Evolutionary conservation across 2,329 filamentous ascomycete species (phyloP), one percentile per base, ranked within the genome.

Genomic region (Trichoderma atroviride): DNA sequence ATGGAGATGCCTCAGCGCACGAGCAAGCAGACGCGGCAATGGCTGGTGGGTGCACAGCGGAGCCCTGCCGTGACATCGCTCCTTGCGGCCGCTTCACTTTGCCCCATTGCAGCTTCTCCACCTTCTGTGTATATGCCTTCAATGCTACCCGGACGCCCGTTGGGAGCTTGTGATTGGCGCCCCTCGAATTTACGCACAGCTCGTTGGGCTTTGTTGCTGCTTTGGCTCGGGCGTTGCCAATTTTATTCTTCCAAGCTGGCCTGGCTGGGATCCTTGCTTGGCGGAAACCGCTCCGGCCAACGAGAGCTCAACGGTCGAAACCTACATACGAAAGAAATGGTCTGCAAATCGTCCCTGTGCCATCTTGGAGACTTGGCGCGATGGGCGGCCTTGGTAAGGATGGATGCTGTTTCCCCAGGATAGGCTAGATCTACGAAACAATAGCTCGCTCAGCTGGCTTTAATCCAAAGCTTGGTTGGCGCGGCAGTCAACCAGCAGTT

Each of bases 41-140:
- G 40, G 27, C 59, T 33, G 40, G 59, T 61, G 40, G 59, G 19
- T 50, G 59, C 59, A 19, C 50, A 24, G 59, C 59, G 59, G 59
- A 61, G 40, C 40, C 40, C 27, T 24, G 31, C 40, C 27, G 59
- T 61, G 29, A 61, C 59, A 61, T 61, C 59, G 59, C 47, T n/a
- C 43, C 19, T 24, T 50, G 40, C 22, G 29, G 24, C 19, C 47
- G 40, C 59, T 47, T 61, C 27, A 33, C 22, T 40, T n/a, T 47
- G 31, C 24, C 58, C 37, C 33, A 40, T 60, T 60, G 37, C 58
- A 37, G n/a, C 14, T 47, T 60, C 58, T 60, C 58, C 58, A 60
- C 58, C 58, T 60, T 27, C 58, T 27, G 58, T 60, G 13, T 27
- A 47, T 47, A 47, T 47, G 58, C 31, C 58, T 47, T 29, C 24